Evolutionary conservation across 148 eudicot genomes (phyloP).

Genomic region (Camellia japonica): DNA sequence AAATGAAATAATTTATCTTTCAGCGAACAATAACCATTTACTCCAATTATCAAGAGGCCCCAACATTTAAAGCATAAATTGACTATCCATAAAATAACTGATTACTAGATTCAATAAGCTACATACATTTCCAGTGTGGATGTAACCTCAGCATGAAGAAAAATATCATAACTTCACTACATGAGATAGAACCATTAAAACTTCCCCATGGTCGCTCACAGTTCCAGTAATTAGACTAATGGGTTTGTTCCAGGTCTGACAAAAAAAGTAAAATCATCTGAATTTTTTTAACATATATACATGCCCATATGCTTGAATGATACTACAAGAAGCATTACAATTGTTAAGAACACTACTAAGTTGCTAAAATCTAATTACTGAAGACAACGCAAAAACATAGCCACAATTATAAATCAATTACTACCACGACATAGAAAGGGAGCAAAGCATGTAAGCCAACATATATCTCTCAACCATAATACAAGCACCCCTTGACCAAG

Average conservation of each 20-base stretch:
- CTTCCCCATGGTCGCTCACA: no score
- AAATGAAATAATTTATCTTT: background rate
- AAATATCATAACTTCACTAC: background rate
- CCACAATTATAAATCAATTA: background rate
- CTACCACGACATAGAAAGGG: background rate
- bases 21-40: background rate
- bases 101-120: background rate
- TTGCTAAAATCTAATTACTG: background rate
- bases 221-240: no score
- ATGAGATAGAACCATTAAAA: no score
- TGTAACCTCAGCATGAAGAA: background rate
- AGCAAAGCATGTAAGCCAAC: background rate
- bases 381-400: background rate
- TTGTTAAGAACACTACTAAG: background rate
- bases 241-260: no score
- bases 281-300: background rate
- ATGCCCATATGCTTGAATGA: background rate
- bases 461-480: constrained; percentile 9
- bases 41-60: background rate
- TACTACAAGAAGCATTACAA: background rate
- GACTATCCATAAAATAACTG: background rate
- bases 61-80: background rate
- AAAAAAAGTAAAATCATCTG: background rate
- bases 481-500: background rate
- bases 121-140: no score